Percentiles rank a stretch among this genome's conserved stretches.
phyloP scores from a whole-genome alignment of 179 eudicot genomes.

The Sideroxylon spinosum region DNA sequence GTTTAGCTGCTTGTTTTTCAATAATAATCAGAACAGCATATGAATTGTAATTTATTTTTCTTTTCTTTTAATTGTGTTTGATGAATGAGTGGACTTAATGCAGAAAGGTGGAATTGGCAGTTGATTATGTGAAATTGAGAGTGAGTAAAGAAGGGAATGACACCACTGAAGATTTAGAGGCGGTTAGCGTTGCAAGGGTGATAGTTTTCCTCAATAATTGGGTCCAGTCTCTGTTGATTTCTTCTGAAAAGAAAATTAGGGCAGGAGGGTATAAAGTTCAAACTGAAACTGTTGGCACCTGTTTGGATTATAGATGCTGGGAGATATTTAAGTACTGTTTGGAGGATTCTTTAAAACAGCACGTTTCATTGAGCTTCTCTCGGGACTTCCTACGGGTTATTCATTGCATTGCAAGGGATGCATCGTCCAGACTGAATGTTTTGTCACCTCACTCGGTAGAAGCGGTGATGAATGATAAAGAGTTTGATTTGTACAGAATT shows the following conservation, averaged over 20 bases:
- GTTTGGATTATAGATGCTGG: slow-evolving; percentile 82
- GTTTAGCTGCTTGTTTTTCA: not conserved
- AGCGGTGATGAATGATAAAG: slow-evolving; percentile 20
- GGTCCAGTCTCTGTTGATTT: slow-evolving; percentile 64
- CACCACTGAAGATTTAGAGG: slow-evolving; percentile 30
- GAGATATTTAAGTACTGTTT: slow-evolving; percentile 68
- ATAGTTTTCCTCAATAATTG: slow-evolving; percentile 49
- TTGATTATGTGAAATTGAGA: slow-evolving; percentile 48
- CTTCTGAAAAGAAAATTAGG: slow-evolving; percentile 59
- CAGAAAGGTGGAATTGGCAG: slow-evolving; percentile 78
- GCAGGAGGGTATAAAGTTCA: slow-evolving; percentile 32
- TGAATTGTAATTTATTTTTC: not conserved
- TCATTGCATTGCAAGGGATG: slow-evolving; percentile 44
- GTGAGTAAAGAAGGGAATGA: slow-evolving; percentile 28
- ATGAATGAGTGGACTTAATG: slow-evolving; percentile 17
- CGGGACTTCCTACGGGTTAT: slow-evolving; percentile 68
- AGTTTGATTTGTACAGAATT: slow-evolving; percentile 34
- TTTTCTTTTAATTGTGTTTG: not conserved
- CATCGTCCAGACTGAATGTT: slow-evolving; percentile 23
- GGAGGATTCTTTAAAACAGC: slow-evolving; percentile 51
- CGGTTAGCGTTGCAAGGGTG: slow-evolving; percentile 48
- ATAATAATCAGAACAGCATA: not conserved
- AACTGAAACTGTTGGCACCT: slow-evolving; percentile 37
- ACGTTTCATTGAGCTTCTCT: slow-evolving; percentile 46
- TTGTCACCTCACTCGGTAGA: slow-evolving; percentile 19